Evolutionary conservation across 1,284 basidiomycete species (phyloP).

Genomic region (Puccinia sorghi): DNA sequence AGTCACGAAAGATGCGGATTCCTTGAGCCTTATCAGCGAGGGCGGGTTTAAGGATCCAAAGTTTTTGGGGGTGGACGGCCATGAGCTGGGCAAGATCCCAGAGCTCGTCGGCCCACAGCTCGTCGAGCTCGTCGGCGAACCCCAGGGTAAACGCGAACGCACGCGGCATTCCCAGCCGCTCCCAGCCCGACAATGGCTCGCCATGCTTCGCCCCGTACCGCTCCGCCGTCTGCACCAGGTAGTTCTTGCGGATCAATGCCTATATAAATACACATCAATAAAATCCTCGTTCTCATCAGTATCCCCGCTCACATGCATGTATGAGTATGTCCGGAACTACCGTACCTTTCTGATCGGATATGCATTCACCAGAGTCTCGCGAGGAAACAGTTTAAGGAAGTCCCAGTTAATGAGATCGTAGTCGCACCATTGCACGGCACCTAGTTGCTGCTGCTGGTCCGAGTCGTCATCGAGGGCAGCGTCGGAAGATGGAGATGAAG

Average conservation of each 20-base stretch:
- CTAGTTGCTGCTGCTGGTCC: background rate
- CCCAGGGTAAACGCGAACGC: constrained; percentile 88
- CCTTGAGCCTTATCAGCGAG: constrained; percentile 97
- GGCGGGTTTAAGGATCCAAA: constrained; percentile 96
- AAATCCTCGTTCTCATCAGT: too few species aligned
- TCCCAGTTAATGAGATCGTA: constrained; percentile 38
- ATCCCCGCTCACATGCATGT: too few species aligned
- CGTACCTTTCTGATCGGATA: constrained; percentile 43
- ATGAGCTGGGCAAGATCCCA: constrained; percentile 73
- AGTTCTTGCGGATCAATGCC: constrained; percentile 60
- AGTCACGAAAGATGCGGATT: constrained; percentile 83
- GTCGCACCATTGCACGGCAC: constrained; percentile 17
- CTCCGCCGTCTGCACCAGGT: constrained; percentile 70
- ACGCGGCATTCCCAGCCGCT: constrained; percentile 63
- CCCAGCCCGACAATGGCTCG: background rate
- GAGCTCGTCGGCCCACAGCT: constrained; percentile 87
- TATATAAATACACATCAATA: too few species aligned
- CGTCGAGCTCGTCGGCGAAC: constrained; percentile 92
- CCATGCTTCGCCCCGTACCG: constrained; percentile 64
- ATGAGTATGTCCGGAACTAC: too few species aligned
- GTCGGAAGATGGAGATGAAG: background rate
- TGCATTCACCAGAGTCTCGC: constrained; percentile 20
- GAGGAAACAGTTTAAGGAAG: constrained; percentile 5
- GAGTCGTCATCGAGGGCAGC: background rate
- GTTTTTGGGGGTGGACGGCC: constrained; percentile 61